A percentile compares a stretch with the other conserved stretches of the same genome.
Evolutionary conservation across 768 basidiomycete genomes (phyloP).

Genomic region (Boletus rex-veris): DNA sequence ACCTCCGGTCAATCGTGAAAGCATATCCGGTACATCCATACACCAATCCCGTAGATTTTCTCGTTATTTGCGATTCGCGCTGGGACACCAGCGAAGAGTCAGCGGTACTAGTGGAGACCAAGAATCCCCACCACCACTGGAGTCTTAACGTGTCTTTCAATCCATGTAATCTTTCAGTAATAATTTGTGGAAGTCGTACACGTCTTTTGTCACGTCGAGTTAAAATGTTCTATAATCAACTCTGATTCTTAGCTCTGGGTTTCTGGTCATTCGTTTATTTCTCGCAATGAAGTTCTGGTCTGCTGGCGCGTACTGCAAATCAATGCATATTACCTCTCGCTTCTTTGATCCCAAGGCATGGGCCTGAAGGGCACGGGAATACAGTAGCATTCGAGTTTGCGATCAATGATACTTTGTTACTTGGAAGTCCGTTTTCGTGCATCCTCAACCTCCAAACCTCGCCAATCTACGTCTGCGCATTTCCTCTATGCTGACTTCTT

Average conservation of each 20-base stretch:
- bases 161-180: neutral
- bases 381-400: neutral
- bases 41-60: slow-evolving; percentile 50
- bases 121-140: slow-evolving; percentile 16
- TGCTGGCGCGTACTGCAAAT: neutral
- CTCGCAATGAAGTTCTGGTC: neutral
- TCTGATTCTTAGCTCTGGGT: neutral
- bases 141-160: slow-evolving; percentile 2
- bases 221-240: no score
- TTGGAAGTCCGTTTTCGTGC: neutral
- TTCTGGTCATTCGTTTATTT: neutral
- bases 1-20: slow-evolving; percentile 9
- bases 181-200: neutral
- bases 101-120: slow-evolving; percentile 21
- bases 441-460: slow-evolving; percentile 51
- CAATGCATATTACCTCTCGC: no score
- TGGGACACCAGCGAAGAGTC: slow-evolving; percentile 43
- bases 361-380: neutral
- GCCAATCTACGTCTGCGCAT: slow-evolving; percentile 62
- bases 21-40: slow-evolving; percentile 12
- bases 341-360: neutral
- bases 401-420: neutral
- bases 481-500: slow-evolving; percentile 56
- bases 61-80: slow-evolving; percentile 53
- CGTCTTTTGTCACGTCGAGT: no score